Evolutionary conservation across 2,329 filamentous ascomycete species (phyloP), one percentile per base, ranked within the genome.

Genomic region (Colletotrichum sp.): DNA sequence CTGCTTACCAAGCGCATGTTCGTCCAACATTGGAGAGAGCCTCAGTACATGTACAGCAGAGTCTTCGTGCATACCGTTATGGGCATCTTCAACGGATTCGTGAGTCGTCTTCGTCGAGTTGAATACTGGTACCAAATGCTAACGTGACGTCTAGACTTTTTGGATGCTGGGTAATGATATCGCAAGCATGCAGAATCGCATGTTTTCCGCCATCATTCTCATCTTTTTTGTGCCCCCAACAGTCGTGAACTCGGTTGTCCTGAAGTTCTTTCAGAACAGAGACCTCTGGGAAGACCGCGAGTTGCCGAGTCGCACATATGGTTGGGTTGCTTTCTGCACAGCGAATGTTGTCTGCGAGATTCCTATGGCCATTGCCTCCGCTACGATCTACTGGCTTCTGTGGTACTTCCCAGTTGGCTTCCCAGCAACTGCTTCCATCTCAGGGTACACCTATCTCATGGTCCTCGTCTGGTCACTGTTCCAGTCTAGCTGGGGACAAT

Each of bases 381-480:
- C 88, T 0, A 85, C 93, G 2, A 83, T 96, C 24, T 96, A 96
- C 85, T 96, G 90, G 88, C 83, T 92, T 0, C 84, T 95, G 0
- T 96, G 94, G 94, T 96, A 96, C 84, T 96, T 90, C 82, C 90
- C 94, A 1, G 90, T 92, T 1, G 94, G 95, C 0, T 86, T 96
- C 2, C 93, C 94, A 0, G 88, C 88, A 0, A 90, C 94, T 75
- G 89, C 90, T 38, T 88, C 89, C 2, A 90, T 90, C 0, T 90
- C 94, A 0, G 95, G 94, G 14, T 96, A 96, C 82, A 90, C 93
- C 18, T 96, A 94, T 85, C 85, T 96, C 30, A 96, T 97, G 93
- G 91, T 90, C 1, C 85, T 96, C 80, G 88, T 96, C 1, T 96
- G 96, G 85, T 95, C 92, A 86, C 83, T 96, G 9, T 96, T 96